Evolutionary conservation across 2,329 filamentous ascomycete species (phyloP).

Genomic region (Beauveria sp.): DNA sequence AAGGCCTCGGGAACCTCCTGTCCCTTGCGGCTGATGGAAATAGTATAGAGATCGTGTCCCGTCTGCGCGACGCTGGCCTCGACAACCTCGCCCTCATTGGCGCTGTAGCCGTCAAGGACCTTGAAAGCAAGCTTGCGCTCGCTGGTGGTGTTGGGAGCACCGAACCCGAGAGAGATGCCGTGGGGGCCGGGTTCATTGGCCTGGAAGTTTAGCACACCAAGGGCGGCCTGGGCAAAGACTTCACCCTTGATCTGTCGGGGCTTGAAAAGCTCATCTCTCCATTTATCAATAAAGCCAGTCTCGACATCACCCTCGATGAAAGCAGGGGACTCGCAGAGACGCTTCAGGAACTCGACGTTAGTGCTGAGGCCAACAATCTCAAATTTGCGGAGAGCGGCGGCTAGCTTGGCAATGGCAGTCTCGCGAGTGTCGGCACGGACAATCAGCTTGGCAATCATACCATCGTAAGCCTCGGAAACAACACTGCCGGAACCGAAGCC

Average conservation of each 20-base stretch:
- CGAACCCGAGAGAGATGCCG: slow-evolving; percentile 48
- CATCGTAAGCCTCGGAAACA: slow-evolving; percentile 91
- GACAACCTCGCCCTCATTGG: slow-evolving; percentile 56
- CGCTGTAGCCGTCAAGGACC: slow-evolving; percentile 52
- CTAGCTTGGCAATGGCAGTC: slow-evolving; percentile 75
- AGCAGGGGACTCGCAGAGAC: slow-evolving; percentile 69
- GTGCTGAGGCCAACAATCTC: slow-evolving; percentile 89
- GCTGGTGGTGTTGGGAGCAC: slow-evolving; percentile 31
- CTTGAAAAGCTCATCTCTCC: slow-evolving; percentile 70
- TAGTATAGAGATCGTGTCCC: slow-evolving; percentile 38
- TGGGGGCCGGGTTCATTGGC: slow-evolving; percentile 33
- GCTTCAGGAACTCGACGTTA: slow-evolving; percentile 95
- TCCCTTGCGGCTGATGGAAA: slow-evolving; percentile 36
- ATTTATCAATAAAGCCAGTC: slow-evolving; percentile 92
- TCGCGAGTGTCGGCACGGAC: slow-evolving; percentile 72
- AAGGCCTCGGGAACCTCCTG: slow-evolving; percentile 32
- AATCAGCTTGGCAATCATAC: slow-evolving; percentile 98
- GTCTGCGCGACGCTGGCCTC: slow-evolving; percentile 43
- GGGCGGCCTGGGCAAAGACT: slow-evolving; percentile 77
- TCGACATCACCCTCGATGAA: slow-evolving; percentile 87
- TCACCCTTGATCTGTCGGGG: slow-evolving; percentile 56
- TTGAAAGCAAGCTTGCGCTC: slow-evolving; percentile 45
- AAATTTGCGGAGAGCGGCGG: slow-evolving; percentile 74
- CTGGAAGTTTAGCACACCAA: slow-evolving; percentile 59
- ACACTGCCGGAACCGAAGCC: slow-evolving; percentile 88